These are phyloP conservation scores for Coprinopsis strossmayeri DNA, from an alignment of 768 basidiomycete species.

Conservation along the genomic window DNA sequence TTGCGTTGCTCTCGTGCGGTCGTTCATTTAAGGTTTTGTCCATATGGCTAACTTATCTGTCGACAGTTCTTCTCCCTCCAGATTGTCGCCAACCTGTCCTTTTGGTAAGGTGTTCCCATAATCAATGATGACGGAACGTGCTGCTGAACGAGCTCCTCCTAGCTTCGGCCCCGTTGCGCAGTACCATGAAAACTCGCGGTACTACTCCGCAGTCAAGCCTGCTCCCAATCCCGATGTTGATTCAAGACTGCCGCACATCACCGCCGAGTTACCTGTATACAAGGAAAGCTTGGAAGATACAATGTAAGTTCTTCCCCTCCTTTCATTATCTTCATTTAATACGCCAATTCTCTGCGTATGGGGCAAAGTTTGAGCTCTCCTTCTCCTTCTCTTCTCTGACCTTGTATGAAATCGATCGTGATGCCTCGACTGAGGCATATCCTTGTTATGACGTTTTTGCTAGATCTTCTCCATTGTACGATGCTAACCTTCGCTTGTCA, in stretches of 20 bases:
- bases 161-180: conserved; percentile 82
- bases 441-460: no score
- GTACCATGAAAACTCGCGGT: conserved; percentile 77
- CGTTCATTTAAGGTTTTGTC: background rate
- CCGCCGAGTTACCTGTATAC: conserved; percentile 83
- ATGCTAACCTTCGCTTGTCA: no score
- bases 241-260: conserved; percentile 61
- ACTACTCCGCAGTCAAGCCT: conserved; percentile 69
- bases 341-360: background rate
- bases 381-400: conserved; percentile 1
- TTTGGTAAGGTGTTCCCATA: conserved; percentile 43
- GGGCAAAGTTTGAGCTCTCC: background rate
- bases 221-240: conserved; percentile 59
- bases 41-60: conserved; percentile 1
- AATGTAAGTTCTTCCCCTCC: conserved; percentile 47
- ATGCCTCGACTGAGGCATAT: no score
- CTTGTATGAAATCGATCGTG: no score
- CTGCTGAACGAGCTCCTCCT: conserved; percentile 11
- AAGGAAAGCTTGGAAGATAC: conserved; percentile 80
- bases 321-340: no score
- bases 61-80: conserved; percentile 69
- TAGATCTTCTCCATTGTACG: no score
- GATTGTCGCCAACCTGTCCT: conserved; percentile 56
- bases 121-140: background rate
- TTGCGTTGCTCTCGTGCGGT: conserved; percentile 70